These are phyloP conservation scores for Dysphania ambrosioides DNA, from an alignment of 148 eudicot species.

Conservation along the genomic window DNA sequence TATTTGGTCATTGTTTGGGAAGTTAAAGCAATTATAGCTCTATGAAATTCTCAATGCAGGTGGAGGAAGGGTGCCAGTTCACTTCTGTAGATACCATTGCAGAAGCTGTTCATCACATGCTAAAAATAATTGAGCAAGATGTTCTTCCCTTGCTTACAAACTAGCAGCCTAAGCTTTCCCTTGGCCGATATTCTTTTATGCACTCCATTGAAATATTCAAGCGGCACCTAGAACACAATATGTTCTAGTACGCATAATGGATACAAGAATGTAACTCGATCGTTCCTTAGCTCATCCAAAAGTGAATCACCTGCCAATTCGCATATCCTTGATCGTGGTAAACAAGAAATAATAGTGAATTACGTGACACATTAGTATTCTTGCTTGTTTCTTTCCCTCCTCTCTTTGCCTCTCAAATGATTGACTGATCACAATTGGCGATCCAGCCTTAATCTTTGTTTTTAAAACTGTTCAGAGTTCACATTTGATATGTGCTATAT, in stretches of 20 bases:
- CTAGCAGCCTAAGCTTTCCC: slow-evolving; percentile 17
- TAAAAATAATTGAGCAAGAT: slow-evolving; percentile 71
- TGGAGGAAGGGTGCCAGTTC: slow-evolving; percentile 88
- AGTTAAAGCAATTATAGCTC: slow-evolving; percentile 9
- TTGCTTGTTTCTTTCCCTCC: slow-evolving; percentile 2
- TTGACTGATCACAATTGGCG: not conserved
- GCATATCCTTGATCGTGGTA: not conserved
- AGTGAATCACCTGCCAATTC: not conserved
- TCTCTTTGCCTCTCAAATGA: no score
- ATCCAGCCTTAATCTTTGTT: not conserved
- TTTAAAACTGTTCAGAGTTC: not conserved
- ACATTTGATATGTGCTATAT: no score
- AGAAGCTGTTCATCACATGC: slow-evolving; percentile 81
- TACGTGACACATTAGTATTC: not conserved
- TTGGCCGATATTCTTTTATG: slow-evolving; percentile 14
- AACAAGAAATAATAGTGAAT: not conserved
- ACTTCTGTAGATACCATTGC: slow-evolving; percentile 79
- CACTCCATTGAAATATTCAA: not conserved
- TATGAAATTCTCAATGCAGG: slow-evolving; percentile 44
- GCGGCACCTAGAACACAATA: not conserved
- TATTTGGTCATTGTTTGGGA: slow-evolving; percentile 14
- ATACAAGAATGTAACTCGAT: not conserved
- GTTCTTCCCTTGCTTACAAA: slow-evolving; percentile 31
- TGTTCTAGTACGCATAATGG: not conserved
- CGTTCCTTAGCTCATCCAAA: not conserved